Evolutionary conservation across 768 basidiomycete genomes (phyloP).

Genomic region (Lactarius indigo): DNA sequence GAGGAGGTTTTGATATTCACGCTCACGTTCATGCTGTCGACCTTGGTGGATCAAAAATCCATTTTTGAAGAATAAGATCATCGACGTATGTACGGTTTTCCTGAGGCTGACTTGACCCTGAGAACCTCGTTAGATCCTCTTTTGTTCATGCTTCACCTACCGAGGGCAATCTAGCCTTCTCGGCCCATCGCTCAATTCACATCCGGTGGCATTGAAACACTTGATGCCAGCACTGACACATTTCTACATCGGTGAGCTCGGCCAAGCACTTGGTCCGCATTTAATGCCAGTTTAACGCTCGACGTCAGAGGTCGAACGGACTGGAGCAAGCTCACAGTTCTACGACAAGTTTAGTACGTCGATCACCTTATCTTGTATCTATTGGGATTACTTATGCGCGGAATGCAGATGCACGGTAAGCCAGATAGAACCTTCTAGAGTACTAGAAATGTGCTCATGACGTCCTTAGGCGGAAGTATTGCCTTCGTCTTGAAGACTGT

Average conservation of each 20-base stretch:
- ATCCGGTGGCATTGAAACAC: slow-evolving; percentile 81
- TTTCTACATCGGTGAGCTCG: slow-evolving; percentile 82
- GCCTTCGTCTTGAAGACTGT: slow-evolving; percentile 83
- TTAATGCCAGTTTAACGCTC: slow-evolving; percentile 3
- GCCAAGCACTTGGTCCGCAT: too few relatives aligned
- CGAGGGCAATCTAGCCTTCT: slow-evolving; percentile 75
- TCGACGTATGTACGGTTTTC: slow-evolving; percentile 57
- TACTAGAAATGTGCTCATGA: background rate
- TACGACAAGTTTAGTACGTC: slow-evolving; percentile 94
- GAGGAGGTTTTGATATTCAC: slow-evolving; percentile 83
- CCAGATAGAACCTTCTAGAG: slow-evolving; percentile 1
- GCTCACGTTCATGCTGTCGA: slow-evolving; percentile 87
- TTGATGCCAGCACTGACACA: slow-evolving; percentile 89
- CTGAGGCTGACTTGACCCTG: background rate
- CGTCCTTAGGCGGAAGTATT: slow-evolving; percentile 73
- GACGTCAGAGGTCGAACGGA: slow-evolving; percentile 86
- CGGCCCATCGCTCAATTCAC: slow-evolving; percentile 76
- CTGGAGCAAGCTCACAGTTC: slow-evolving; percentile 96
- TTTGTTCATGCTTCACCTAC: slow-evolving; percentile 60
- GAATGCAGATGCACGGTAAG: slow-evolving; percentile 50
- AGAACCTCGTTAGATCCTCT: slow-evolving; percentile 52
- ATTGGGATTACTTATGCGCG: slow-evolving; percentile 1
- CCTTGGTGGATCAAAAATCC: slow-evolving; percentile 99
- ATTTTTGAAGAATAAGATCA: slow-evolving; percentile 93
- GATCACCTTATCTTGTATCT: background rate